Percentiles rank a stretch among this genome's conserved stretches.
phyloP scores from a whole-genome alignment of 345 rosid species.

The Boechera stricta region DNA sequence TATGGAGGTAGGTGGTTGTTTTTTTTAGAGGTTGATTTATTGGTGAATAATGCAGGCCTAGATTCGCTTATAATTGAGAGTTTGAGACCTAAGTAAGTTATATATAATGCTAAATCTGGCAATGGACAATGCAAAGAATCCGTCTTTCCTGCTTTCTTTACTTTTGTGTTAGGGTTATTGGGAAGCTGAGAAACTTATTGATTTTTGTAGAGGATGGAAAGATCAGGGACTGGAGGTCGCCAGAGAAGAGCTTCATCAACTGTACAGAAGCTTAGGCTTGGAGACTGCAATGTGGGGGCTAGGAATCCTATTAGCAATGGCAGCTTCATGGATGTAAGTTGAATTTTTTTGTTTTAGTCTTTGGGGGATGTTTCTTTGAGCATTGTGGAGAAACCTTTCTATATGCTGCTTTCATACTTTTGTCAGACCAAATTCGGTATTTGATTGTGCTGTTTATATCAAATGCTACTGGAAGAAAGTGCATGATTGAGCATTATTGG shows the following conservation, averaged over 20 bases:
- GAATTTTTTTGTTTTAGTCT: conserved; percentile 1
- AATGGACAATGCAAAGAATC: no score
- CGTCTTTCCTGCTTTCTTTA: no score
- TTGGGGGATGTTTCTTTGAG: conserved; percentile 2
- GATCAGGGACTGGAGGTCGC: conserved; percentile 78
- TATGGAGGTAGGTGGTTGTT: no score
- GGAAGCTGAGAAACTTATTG: conserved; percentile 36
- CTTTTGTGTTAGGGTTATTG: not conserved
- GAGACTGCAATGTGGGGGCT: conserved; percentile 58
- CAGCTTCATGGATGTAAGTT: conserved; percentile 89
- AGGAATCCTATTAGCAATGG: conserved; percentile 77
- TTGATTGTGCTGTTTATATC: conserved; percentile 1
- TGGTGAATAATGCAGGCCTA: conserved; percentile 41
- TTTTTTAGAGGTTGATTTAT: no score
- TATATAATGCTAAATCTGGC: conserved; percentile 25
- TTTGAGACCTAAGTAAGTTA: not conserved
- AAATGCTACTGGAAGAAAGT: conserved; percentile 6
- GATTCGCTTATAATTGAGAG: conserved; percentile 36
- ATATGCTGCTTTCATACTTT: not conserved
- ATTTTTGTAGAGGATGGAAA: conserved; percentile 75
- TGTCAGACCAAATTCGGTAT: not conserved
- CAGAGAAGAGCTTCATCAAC: conserved; percentile 71
- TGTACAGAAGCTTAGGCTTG: conserved; percentile 68
- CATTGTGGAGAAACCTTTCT: not conserved
- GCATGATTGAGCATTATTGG: conserved; percentile 2